Evolutionary conservation across 371 early-diverging fungal genomes (phyloP).

Genomic region (Actinomortierella ambigua): DNA sequence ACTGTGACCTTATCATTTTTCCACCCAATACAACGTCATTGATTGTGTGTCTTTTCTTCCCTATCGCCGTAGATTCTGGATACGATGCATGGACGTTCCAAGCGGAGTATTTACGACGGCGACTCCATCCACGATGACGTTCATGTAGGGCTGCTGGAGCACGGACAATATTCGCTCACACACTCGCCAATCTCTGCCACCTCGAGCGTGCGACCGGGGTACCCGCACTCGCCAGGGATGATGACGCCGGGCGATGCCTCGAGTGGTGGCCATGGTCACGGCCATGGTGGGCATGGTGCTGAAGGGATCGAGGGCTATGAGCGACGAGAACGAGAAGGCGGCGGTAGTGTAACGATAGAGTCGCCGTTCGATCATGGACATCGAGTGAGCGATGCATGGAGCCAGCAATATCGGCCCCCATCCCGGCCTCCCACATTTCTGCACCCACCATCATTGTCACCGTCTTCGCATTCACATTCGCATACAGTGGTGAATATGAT

Average conservation of each 20-base stretch:
- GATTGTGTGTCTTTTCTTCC: no score
- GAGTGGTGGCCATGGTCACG: no score
- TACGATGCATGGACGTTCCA: constrained; percentile 80
- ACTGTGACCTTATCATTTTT: not conserved
- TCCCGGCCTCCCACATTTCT: no score
- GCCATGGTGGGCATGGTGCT: no score
- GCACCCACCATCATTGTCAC: no score
- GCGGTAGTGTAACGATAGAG: not conserved
- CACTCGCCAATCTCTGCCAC: constrained; percentile 3
- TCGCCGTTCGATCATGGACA: no score
- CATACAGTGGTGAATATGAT: not conserved
- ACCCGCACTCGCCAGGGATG: no score
- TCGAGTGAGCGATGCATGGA: no score
- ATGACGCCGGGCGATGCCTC: no score
- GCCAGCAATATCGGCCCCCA: no score
- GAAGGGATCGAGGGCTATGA: constrained; percentile 2
- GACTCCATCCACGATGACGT: constrained; percentile 11
- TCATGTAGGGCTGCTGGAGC: constrained; percentile 23
- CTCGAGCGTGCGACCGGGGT: no score
- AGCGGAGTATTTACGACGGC: constrained; percentile 78
- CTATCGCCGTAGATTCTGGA: constrained; percentile 23
- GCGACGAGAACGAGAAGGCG: not conserved
- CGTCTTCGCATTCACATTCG: not conserved
- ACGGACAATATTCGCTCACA: constrained; percentile 30
- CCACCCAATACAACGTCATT: not conserved